Evolutionary conservation across 139 green algal species (phyloP).

Genomic region (Trebouxia sp.): DNA sequence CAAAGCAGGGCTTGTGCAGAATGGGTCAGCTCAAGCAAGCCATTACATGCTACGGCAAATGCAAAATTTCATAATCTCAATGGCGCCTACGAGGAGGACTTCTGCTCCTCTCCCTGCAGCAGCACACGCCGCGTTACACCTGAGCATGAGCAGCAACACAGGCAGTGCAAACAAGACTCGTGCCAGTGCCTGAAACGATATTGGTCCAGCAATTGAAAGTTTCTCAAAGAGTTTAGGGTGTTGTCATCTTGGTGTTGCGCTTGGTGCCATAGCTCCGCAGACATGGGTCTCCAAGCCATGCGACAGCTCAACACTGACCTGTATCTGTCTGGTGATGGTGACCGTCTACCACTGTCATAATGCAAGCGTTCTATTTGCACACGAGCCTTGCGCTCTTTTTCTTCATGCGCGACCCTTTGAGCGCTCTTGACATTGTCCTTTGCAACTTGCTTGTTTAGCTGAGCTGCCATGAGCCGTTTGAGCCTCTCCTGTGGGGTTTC

Average conservation of each 20-base stretch:
- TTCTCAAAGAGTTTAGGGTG: no score
- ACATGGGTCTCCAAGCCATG: background rate
- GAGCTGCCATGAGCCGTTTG: conserved; percentile 78
- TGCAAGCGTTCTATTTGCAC: conserved; percentile 40
- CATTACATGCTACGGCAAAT: no score
- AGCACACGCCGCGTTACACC: no score
- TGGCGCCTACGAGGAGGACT: no score
- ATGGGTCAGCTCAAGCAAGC: no score
- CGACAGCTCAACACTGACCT: conserved; percentile 27
- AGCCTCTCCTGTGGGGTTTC: conserved; percentile 79
- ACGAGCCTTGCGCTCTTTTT: conserved; percentile 38
- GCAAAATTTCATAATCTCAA: no score
- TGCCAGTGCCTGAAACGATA: no score
- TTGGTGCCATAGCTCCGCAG: background rate
- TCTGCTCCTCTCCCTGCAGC: conserved; percentile 11
- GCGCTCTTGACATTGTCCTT: conserved; percentile 59
- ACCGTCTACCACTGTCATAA: background rate
- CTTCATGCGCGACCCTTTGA: conserved; percentile 52
- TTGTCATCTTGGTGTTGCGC: no score
- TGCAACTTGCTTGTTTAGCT: conserved; percentile 75
- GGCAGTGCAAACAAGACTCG: no score
- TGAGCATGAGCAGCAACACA: no score
- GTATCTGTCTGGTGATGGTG: conserved; percentile 15
- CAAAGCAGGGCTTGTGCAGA: no score
- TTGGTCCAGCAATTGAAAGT: no score